Evolutionary conservation across 805 yeast species (phyloP).

Genomic region (Lachancea lanzarotensis): DNA sequence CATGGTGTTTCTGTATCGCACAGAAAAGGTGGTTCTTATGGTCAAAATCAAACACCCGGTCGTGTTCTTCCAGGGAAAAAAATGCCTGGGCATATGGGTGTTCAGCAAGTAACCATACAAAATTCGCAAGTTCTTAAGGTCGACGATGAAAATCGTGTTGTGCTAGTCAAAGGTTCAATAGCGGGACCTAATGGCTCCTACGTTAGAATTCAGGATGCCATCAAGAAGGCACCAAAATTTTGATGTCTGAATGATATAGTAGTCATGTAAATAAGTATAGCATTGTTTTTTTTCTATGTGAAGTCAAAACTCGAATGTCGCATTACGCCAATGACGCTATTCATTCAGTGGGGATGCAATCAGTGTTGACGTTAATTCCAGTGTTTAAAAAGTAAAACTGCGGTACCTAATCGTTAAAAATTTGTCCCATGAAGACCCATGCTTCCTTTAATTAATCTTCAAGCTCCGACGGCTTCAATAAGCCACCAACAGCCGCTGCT

Average conservation of each 20-base stretch:
- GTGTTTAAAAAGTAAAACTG: background rate
- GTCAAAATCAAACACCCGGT: slow-evolving; percentile 93
- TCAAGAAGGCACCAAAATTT: slow-evolving; percentile 35
- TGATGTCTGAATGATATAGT: background rate
- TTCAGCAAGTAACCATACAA: slow-evolving; percentile 61
- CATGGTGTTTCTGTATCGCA: slow-evolving; percentile 94
- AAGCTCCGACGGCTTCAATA: slow-evolving; percentile 89
- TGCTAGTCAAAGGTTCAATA: slow-evolving; percentile 81
- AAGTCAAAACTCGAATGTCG: too few relatives aligned
- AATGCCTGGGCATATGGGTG: slow-evolving; percentile 98
- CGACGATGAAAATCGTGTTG: slow-evolving; percentile 73
- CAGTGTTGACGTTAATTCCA: background rate
- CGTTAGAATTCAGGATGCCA: slow-evolving; percentile 75
- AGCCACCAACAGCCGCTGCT: slow-evolving; percentile 86
- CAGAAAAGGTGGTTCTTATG: slow-evolving; percentile 95
- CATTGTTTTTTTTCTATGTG: background rate
- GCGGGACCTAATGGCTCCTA: slow-evolving; percentile 80
- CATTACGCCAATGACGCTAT: too few relatives aligned
- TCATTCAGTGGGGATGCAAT: background rate
- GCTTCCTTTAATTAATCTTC: slow-evolving; percentile 48
- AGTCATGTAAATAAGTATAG: slow-evolving; percentile 3
- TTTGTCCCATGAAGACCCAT: background rate
- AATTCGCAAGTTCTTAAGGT: slow-evolving; percentile 72
- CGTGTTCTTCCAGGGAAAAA: slow-evolving; percentile 94
- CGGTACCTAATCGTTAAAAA: background rate